A percentile compares a stretch with the other conserved stretches of the same genome.
These are phyloP conservation scores for Backusella circina DNA, from an alignment of 192 early-diverging fungal species.

Conservation along the genomic window DNA sequence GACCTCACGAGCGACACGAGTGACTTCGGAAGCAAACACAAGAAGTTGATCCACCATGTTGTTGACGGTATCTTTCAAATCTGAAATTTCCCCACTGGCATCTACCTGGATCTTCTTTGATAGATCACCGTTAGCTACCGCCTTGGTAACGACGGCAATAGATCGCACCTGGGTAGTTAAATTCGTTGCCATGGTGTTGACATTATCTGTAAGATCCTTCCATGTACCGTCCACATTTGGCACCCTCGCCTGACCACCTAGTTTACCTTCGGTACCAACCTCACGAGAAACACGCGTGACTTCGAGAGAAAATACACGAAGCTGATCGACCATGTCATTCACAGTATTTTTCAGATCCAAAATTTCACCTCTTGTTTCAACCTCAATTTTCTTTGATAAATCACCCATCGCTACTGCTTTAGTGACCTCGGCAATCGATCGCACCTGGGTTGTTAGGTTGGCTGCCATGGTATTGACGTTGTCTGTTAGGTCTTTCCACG, in stretches of 20 bases:
- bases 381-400: conserved; percentile 55
- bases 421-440: conserved; percentile 60
- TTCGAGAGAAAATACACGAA: conserved; percentile 42
- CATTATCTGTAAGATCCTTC: conserved; percentile 56
- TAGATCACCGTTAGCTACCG: conserved; percentile 50
- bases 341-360: conserved; percentile 63
- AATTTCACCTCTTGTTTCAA: conserved; percentile 63
- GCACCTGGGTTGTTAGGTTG: conserved; percentile 54
- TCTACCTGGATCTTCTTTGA: conserved; percentile 46
- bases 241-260: conserved; percentile 45
- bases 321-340: conserved; percentile 68
- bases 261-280: conserved; percentile 45
- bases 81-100: conserved; percentile 49
- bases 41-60: conserved; percentile 55
- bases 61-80: conserved; percentile 62
- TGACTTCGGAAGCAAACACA: conserved; percentile 62
- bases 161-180: conserved; percentile 50
- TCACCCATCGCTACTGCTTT: conserved; percentile 61
- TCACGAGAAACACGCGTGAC: conserved; percentile 30
- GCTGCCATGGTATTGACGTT: conserved; percentile 51
- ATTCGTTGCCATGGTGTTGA: conserved; percentile 58
- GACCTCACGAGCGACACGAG: conserved; percentile 61
- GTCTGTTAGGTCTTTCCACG: conserved; percentile 48
- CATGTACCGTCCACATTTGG: conserved; percentile 45
- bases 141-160: conserved; percentile 49